phyloP scores from a whole-genome alignment of 1,284 basidiomycete species.

The Trametes versicolor region DNA sequence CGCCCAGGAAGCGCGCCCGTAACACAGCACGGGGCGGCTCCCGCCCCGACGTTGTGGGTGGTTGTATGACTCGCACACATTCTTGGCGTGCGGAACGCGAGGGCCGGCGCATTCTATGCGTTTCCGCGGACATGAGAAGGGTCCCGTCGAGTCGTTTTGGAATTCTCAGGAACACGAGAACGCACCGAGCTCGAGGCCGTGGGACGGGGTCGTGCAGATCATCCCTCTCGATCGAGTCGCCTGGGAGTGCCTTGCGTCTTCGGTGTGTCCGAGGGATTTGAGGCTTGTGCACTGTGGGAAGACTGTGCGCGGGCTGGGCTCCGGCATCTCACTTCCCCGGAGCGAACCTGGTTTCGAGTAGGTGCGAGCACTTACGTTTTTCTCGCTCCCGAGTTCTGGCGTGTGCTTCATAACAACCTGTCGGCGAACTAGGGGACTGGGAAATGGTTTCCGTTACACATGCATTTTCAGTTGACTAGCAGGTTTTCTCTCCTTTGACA shows the following conservation, averaged over 20 bases:
- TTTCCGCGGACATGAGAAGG: conserved; percentile 20
- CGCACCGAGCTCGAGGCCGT: conserved; percentile 16
- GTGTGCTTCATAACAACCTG: background rate
- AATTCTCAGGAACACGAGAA: conserved; percentile 24
- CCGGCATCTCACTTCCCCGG: background rate
- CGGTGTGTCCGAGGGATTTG: background rate
- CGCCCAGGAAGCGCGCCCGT: conserved; percentile 6
- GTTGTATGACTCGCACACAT: conserved; percentile 22
- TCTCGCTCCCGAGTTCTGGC: background rate
- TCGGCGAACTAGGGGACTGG: background rate
- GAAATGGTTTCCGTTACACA: too few species aligned
- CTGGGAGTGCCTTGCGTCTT: background rate
- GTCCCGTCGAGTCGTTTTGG: background rate
- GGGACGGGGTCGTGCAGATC: conserved; percentile 4
- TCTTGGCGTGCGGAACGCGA: background rate
- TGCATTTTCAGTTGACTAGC: too few species aligned
- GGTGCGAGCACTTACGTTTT: background rate
- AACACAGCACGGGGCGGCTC: conserved; percentile 9
- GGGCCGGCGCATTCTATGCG: background rate
- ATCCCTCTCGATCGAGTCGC: background rate
- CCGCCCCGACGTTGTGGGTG: conserved; percentile 26
- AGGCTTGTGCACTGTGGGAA: background rate
- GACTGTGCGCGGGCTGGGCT: background rate
- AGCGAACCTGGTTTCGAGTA: background rate
- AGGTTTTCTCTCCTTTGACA: too few species aligned